A percentile compares a stretch with the other conserved stretches of the same genome.
Evolutionary conservation across 768 basidiomycete species (phyloP).

Genomic region (Lentinula detonsa): DNA sequence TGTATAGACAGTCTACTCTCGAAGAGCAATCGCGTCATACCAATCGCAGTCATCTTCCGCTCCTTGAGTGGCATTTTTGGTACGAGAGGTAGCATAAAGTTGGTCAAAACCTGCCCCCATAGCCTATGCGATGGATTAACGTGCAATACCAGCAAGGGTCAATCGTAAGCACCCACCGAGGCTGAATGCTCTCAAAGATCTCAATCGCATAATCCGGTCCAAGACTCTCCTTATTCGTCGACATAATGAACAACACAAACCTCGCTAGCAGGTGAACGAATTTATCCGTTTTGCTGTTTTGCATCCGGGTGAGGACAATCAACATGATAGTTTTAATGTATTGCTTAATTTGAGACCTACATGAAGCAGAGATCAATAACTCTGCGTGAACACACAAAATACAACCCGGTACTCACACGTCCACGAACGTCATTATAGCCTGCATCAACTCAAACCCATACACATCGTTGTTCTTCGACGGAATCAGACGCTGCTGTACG

Average conservation of each 20-base stretch:
- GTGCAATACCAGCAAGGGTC: neutral
- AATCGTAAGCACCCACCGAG: conserved; percentile 49
- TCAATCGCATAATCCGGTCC: conserved; percentile 75
- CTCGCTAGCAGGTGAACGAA: conserved; percentile 78
- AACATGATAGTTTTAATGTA: conserved; percentile 74
- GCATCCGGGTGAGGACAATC: conserved; percentile 80
- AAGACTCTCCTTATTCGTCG: conserved; percentile 66
- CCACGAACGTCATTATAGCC: conserved; percentile 63
- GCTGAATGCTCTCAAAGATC: conserved; percentile 80
- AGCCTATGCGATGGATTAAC: conserved; percentile 29
- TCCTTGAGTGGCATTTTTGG: conserved; percentile 79
- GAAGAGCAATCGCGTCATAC: conserved; percentile 73
- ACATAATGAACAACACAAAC: conserved; percentile 73
- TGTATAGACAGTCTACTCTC: conserved; percentile 66
- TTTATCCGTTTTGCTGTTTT: conserved; percentile 78
- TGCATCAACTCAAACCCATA: conserved; percentile 92
- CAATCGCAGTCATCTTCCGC: conserved; percentile 79
- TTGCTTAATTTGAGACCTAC: conserved; percentile 56
- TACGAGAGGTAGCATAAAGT: conserved; percentile 75
- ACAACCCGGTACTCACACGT: conserved; percentile 52
- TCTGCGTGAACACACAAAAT: neutral
- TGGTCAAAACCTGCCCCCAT: conserved; percentile 73
- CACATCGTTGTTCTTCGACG: conserved; percentile 79
- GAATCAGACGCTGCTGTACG: conserved; percentile 84
- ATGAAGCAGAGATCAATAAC: neutral